Evolutionary conservation across 352 stramenopile species (phyloP).

Genomic region (Thraustochytrium sp.): DNA sequence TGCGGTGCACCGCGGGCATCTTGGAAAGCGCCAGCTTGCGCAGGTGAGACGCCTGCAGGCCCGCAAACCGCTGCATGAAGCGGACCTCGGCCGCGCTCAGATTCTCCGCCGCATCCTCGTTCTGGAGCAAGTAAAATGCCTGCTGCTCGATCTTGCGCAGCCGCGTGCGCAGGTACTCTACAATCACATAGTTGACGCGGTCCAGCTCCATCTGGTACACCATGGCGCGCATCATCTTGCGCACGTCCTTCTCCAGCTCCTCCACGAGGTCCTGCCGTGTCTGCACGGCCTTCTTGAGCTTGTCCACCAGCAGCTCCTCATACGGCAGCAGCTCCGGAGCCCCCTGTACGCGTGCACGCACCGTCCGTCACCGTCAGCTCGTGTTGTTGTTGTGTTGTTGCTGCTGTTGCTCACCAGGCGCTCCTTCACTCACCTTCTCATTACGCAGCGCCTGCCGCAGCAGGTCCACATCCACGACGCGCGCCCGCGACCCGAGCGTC

Average conservation of each 20-base stretch:
- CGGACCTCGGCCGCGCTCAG: not conserved
- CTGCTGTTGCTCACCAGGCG: too few species aligned
- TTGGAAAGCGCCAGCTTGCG: not conserved
- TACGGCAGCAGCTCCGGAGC: slow-evolving; percentile 2
- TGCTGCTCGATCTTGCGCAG: slow-evolving; percentile 28
- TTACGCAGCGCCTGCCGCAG: not conserved
- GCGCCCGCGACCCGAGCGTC: not conserved
- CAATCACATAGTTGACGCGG: slow-evolving; percentile 19
- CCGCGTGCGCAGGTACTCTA: slow-evolving; percentile 34
- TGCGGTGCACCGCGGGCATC: slow-evolving; percentile 8
- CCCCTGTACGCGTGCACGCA: not conserved
- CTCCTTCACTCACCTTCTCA: slow-evolving; percentile 26
- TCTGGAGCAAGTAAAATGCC: not conserved
- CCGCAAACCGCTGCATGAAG: not conserved
- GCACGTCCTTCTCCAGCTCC: not conserved
- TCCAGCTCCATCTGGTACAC: slow-evolving; percentile 33
- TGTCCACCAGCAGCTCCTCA: not conserved
- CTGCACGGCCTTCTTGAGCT: not conserved
- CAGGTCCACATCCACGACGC: not conserved
- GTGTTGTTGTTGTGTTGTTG: too few species aligned
- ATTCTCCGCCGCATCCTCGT: not conserved
- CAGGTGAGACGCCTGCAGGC: not conserved
- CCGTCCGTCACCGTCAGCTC: too few species aligned
- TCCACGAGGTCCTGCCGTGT: not conserved
- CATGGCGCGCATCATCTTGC: not conserved